Base-by-base conservation (phyloP, 805 yeast genomes). In the Sugiyamaella qingdaonensis region DNA sequence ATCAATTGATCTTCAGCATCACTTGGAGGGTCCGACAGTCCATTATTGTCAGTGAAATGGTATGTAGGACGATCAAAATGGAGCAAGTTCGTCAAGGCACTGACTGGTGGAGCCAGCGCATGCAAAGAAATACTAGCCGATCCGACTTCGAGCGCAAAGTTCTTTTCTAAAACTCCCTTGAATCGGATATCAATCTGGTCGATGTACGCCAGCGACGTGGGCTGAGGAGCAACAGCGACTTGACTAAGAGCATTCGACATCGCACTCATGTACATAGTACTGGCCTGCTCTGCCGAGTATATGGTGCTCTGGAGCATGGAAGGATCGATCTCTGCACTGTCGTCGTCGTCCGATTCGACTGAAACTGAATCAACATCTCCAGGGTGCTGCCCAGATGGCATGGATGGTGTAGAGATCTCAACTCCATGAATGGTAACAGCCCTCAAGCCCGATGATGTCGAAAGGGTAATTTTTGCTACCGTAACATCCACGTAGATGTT, bases 231-330 rank as follows among this genome's bases (percentile, higher is more conserved):
- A 47, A 39, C 18, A 51, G 59, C 24, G 14, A 18, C 16, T 4
- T 19, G 13, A n/a, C 45, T 65, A 47, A 76, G 70, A 1, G 80
- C 64, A 48, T 78, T 76, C 0, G 88, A 81, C 10, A 85, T 73
- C 1, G 96, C 95, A 67, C 95, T 87, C 91, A 87, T 82, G 64
- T 86, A 88, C 16, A 88, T 76, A 2, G 90, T 82, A 46, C 81
- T 76, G 1, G 88, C 85, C 52, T 84, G 86, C 48, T 79, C 82
- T 51, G 80, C 84, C 1, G 92, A 81, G 63, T 83, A 84, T 35
- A 82, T 72, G 69, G 80, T 77, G 60, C 89, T 84, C 50, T 68
- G 63, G 47, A 67, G 21, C 51, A 62, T 49, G 29, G 49, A 50
- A 32, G 34, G 27, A 19, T 49, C 47, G 41, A 42, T 48, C 9